Conservation (phyloP, 2,329 filamentous ascomycete genomes). For the Fusarium verrucosum region DNA sequence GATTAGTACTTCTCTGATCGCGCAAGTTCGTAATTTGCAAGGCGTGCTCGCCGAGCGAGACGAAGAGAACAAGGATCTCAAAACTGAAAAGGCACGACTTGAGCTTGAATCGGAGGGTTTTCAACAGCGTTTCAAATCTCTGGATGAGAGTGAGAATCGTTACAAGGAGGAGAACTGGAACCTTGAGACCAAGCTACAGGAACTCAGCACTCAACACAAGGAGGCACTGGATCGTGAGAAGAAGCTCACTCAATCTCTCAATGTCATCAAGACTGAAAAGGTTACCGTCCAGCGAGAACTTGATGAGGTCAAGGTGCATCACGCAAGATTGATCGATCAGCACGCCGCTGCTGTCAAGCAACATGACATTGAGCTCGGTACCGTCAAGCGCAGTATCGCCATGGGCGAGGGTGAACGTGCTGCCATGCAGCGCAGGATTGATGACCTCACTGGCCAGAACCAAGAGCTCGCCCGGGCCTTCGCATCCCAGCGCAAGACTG, state of each 20-base stretch:
- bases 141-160: slow-evolving; percentile 93
- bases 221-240: slow-evolving; percentile 85
- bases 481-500: slow-evolving; percentile 74
- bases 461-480: slow-evolving; percentile 88
- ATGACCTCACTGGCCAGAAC: slow-evolving; percentile 89
- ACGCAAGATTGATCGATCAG: slow-evolving; percentile 84
- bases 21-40: slow-evolving; percentile 93
- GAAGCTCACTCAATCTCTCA: slow-evolving; percentile 78
- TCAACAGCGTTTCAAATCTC: slow-evolving; percentile 78
- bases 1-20: slow-evolving; percentile 91
- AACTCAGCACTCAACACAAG: slow-evolving; percentile 76
- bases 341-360: slow-evolving; percentile 79
- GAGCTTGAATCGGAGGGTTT: slow-evolving; percentile 85
- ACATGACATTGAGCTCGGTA: slow-evolving; percentile 88
- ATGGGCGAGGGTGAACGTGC: slow-evolving; percentile 81
- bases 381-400: slow-evolving; percentile 80
- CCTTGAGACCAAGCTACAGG: slow-evolving; percentile 90
- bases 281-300: slow-evolving; percentile 82
- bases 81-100: slow-evolving; percentile 78
- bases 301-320: slow-evolving; percentile 84
- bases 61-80: slow-evolving; percentile 79
- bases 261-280: slow-evolving; percentile 77
- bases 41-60: slow-evolving; percentile 86
- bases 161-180: slow-evolving; percentile 99
- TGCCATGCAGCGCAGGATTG: slow-evolving; percentile 83